Conservation (phyloP, 345 rosid species). For the Ceriops tagal region DNA sequence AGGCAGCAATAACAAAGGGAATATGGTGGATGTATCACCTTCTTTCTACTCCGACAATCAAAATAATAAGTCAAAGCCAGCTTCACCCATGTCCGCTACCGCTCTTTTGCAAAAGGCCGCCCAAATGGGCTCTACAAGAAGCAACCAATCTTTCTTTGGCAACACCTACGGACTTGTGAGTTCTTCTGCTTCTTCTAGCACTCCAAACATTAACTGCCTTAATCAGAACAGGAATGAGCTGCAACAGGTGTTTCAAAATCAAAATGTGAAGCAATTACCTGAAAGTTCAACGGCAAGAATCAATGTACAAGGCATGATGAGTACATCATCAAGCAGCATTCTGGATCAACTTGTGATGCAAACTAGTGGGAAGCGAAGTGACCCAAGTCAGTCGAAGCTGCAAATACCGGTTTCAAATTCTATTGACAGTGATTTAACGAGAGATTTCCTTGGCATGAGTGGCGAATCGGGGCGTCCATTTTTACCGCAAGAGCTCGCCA, state of each 20-base stretch:
- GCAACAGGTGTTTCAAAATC: conserved; percentile 32
- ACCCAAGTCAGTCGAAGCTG: conserved; percentile 23
- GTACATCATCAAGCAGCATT: conserved; percentile 18
- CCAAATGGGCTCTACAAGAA: conserved; percentile 85
- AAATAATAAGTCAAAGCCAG: conserved; percentile 37
- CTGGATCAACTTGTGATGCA: conserved; percentile 37
- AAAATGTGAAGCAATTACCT: conserved; percentile 27
- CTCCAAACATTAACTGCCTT: conserved; percentile 22
- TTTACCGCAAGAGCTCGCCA: conserved; percentile 62
- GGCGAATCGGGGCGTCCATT: conserved; percentile 47
- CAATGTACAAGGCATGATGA: conserved; percentile 12
- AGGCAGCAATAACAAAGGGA: conserved; percentile 29
- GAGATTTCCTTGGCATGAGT: conserved; percentile 81
- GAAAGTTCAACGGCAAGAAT: conserved; percentile 17
- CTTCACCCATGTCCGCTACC: conserved; percentile 78
- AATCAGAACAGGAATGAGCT: conserved; percentile 27
- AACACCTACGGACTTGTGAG: conserved; percentile 43
- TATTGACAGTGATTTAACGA: conserved; percentile 48
- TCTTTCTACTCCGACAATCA: conserved; percentile 40
- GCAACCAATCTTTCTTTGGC: conserved; percentile 51
- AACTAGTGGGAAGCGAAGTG: conserved; percentile 23
- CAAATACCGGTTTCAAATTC: conserved; percentile 31
- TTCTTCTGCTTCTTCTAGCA: conserved; percentile 41
- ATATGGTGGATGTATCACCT: conserved; percentile 19
- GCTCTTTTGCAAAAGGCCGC: conserved; percentile 95